Conservation (phyloP, 805 yeast species). For the Metschnikowia orientalis region DNA sequence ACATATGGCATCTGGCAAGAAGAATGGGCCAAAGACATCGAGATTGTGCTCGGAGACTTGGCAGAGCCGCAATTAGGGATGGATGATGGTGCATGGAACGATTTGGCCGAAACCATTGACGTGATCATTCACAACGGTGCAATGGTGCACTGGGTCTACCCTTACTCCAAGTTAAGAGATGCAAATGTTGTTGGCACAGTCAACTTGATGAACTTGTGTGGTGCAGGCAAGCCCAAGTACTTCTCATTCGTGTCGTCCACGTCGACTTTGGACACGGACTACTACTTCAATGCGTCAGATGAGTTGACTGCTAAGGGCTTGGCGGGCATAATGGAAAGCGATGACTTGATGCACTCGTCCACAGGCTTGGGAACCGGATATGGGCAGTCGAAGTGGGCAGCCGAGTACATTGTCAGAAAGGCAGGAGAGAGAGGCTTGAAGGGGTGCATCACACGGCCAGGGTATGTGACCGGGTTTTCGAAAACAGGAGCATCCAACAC, state of each 20-base stretch:
- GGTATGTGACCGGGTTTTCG: constrained; percentile 88
- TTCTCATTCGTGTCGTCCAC: constrained; percentile 95
- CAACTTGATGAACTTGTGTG: constrained; percentile 74
- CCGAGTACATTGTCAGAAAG: constrained; percentile 79
- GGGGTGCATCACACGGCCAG: constrained; percentile 92
- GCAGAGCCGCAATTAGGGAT: constrained; percentile 72
- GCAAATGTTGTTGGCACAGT: constrained; percentile 89
- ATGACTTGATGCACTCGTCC: constrained; percentile 77
- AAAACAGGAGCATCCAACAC: constrained; percentile 86
- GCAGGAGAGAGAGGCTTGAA: constrained; percentile 86
- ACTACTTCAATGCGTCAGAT: constrained; percentile 76
- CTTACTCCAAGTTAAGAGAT: constrained; percentile 83
- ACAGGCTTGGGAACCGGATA: constrained; percentile 85
- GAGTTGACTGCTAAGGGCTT: constrained; percentile 58
- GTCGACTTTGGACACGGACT: constrained; percentile 81
- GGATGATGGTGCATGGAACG: constrained; percentile 49
- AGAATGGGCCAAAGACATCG: constrained; percentile 50
- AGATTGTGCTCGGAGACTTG: constrained; percentile 80
- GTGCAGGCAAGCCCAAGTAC: constrained; percentile 75
- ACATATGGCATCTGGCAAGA: constrained; percentile 83
- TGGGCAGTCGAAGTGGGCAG: constrained; percentile 98
- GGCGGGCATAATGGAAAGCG: constrained; percentile 75
- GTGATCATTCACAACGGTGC: constrained; percentile 95
- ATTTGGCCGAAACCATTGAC: constrained; percentile 60
- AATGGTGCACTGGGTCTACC: constrained; percentile 97